Evolutionary conservation across 2,329 filamentous ascomycete species (phyloP), one percentile per base, ranked within the genome.

Genomic region (Oidium heveae): DNA sequence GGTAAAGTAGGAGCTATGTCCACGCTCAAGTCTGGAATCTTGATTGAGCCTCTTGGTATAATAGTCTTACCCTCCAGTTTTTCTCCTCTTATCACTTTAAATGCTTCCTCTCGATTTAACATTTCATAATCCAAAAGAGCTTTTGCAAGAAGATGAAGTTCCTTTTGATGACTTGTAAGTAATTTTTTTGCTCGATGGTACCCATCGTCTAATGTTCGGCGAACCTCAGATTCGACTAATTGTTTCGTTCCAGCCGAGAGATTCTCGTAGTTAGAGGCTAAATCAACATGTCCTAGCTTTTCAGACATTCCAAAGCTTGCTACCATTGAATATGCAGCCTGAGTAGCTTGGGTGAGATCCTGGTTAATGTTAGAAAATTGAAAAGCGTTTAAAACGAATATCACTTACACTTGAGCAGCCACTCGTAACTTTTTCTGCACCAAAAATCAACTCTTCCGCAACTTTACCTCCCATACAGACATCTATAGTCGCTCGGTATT

Each of bases 81-180:
- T 69, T 95, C 86, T 37, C 91, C 91, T 54, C 77, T 78, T 59
- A 98, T 80, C 6, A 96, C 85, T 71, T 84, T 86, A 67, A 88
- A 80, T 58, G 96, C 93, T 67, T 98, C 91, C 2, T 83, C 80
- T 67, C 82, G 84, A 66, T 84, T 83, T 53, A 98, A 70, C 0
- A 87, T 95, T 72, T 98, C 91, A 67, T 95, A 96, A 67, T 95
- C 82, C 36, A 98, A 79, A 10, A 98, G 74, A 6, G 88, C 91
- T 63, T 88, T 80, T 32, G 91, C 89, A 10, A 98, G 72, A 12
- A 86, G 72, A 62, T 98, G 89, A 8, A 98, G 75, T 67, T 94
- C 89, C 56, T 83, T 81, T 55, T 87, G 79, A 66, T 84, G 86
- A 37, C 78, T 75, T 1, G 74, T 77, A 50, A 98, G 69, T 4